phyloP scores from a whole-genome alignment of 179 eudicot species.

The Sideroxylon spinosum region DNA sequence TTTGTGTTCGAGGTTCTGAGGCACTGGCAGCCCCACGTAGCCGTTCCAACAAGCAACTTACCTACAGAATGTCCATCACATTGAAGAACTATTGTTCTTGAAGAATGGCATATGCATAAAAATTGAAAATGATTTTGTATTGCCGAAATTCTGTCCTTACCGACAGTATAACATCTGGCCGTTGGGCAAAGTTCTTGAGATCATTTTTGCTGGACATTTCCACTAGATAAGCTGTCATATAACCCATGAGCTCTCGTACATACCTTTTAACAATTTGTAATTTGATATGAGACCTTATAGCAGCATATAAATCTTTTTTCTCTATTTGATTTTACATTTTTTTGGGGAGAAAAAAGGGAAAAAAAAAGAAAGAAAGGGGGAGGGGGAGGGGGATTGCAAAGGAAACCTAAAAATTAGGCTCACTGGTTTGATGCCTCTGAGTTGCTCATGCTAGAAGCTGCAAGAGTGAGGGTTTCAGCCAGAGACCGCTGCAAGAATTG shows the following conservation, averaged over 20 bases:
- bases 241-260: constrained; percentile 62
- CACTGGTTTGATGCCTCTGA: constrained; percentile 71
- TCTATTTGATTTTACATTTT: neutral
- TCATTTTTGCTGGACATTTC: constrained; percentile 68
- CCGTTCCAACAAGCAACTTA: constrained; percentile 86
- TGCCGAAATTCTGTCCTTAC: constrained; percentile 36
- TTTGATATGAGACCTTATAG: constrained; percentile 18
- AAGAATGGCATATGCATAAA: neutral
- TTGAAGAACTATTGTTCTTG: neutral
- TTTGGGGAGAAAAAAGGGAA: too few relatives aligned
- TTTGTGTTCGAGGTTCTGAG: constrained; percentile 86
- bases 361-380: too few relatives aligned
- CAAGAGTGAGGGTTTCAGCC: constrained; percentile 74
- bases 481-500: constrained; percentile 68
- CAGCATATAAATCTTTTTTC: constrained; percentile 10
- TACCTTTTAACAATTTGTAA: constrained; percentile 47
- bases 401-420: constrained; percentile 25
- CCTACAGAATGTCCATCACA: constrained; percentile 36
- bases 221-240: constrained; percentile 58
- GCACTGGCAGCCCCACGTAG: constrained; percentile 95
- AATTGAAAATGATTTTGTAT: neutral
- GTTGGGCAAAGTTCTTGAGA: constrained; percentile 61
- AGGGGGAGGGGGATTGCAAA: neutral
- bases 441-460: constrained; percentile 69
- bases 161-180: constrained; percentile 72